These are phyloP conservation scores for Teratosphaeria zuluensis DNA, from an alignment of 2,329 filamentous ascomycete genomes.

Conservation along the genomic window DNA sequence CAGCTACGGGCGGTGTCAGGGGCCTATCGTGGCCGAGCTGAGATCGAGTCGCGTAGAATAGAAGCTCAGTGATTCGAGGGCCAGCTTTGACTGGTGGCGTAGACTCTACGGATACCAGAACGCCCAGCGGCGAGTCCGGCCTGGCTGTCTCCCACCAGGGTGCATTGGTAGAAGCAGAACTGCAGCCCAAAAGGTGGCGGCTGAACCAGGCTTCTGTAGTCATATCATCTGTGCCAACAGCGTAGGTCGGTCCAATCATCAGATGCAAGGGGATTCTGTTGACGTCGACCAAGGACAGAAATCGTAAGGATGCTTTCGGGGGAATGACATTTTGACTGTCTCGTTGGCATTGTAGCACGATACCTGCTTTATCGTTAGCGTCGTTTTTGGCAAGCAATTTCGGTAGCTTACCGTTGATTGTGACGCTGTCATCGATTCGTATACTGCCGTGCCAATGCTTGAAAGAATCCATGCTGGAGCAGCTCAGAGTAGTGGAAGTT, in stretches of 20 bases:
- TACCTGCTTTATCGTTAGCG: background rate
- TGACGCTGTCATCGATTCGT: background rate
- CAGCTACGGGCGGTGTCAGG: slow-evolving; percentile 17
- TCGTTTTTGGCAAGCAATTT: background rate
- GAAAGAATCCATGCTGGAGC: background rate
- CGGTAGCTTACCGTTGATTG: background rate
- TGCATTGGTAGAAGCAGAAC: slow-evolving; percentile 1
- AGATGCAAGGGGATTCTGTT: slow-evolving; percentile 32
- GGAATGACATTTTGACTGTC: background rate
- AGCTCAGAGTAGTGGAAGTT: background rate
- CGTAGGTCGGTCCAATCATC: slow-evolving; percentile 26
- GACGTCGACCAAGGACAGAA: slow-evolving; percentile 31
- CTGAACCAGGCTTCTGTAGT: slow-evolving; percentile 33
- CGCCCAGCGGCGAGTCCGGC: slow-evolving; percentile 31
- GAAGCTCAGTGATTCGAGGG: slow-evolving; percentile 31
- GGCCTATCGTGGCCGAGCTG: slow-evolving; percentile 18
- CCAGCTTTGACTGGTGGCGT: background rate
- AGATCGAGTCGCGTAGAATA: slow-evolving; percentile 34
- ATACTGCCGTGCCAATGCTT: background rate
- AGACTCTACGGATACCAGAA: slow-evolving; percentile 26
- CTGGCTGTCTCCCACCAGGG: slow-evolving; percentile 30
- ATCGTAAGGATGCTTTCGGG: slow-evolving; percentile 14
- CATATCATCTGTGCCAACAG: slow-evolving; percentile 28
- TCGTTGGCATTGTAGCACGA: background rate
- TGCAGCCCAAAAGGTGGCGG: slow-evolving; percentile 20